Base-by-base conservation (phyloP, 805 yeast genomes). In the Candida silvicultrix region DNA sequence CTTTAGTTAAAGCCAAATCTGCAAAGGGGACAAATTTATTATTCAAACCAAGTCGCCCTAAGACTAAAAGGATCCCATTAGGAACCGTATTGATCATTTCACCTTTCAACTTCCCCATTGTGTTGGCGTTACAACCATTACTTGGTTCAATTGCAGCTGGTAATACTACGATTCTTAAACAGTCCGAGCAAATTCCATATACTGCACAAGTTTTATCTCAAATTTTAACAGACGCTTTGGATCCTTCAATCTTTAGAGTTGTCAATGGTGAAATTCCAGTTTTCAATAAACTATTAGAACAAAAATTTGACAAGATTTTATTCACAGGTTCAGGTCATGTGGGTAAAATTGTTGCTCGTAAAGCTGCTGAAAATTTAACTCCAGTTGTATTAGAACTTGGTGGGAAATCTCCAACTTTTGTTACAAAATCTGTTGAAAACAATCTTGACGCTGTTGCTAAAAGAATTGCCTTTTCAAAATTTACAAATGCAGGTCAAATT, bases 101-200 rank as follows among this genome's bases (percentile, higher is more conserved):
- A 3, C 92, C 96, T 0, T 88, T 84, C 75, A 88, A 88, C 65
- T 89, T 81, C 61, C 96, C 98, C 1, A 62, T 85, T 39, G 49
- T 75, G 23, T 67, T 92, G 48, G 57, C 86, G 0, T 48, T 89
- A 11, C 69, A 75, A 29, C 89, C 97, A 0, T 58, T 89, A 21
- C 72, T 81, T 35, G 87, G 88, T 19, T 96, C 96, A 2, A 67
- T 92, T 52, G 88, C 95, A 2, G 86, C 83, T 19, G 97, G 97
- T 12, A 89, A 90, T 62, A 71, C 82, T 15, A 92, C 86, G 23
- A 78, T 49, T 56, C 59, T 47, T 51, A 72, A 53, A 56, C 68
- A 51, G 56, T 64, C 40, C 78, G 97, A 92, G 63, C 60, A 74
- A 45, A 78, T 83, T 2, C 92, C 94, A 0, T 65, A 74, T 51